Evolutionary conservation across 2,329 filamentous ascomycete genomes (phyloP).

Genomic region (Scedosporium aurantiacum): DNA sequence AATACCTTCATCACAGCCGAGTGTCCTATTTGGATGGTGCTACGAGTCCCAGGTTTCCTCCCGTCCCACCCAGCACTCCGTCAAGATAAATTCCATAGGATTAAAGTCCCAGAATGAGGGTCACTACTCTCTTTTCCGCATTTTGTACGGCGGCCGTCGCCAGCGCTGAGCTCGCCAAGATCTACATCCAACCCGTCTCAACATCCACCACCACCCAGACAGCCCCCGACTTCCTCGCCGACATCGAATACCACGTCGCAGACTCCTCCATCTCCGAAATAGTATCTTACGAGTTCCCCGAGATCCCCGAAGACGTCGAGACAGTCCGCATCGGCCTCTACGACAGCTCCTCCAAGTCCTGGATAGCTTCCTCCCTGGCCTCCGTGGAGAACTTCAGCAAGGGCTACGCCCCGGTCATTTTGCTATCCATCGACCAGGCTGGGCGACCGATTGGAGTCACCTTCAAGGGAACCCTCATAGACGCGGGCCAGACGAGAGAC

Average conservation of each 20-base stretch:
- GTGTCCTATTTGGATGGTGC: not conserved
- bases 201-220: conserved; percentile 16
- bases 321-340: conserved; percentile 49
- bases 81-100: not conserved
- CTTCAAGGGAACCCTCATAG: conserved; percentile 45
- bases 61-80: not conserved
- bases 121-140: conserved; percentile 26
- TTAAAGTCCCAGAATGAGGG: conserved; percentile 25
- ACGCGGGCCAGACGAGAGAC: conserved; percentile 53
- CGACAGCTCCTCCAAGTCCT: conserved; percentile 32
- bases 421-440: conserved; percentile 32
- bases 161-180: conserved; percentile 31
- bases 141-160: conserved; percentile 31
- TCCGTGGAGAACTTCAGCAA: conserved; percentile 47
- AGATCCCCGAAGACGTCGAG: conserved; percentile 31
- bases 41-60: not conserved
- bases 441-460: conserved; percentile 38
- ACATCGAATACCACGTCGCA: conserved; percentile 43
- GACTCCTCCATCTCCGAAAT: conserved; percentile 33
- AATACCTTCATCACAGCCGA: too few relatives aligned
- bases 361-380: conserved; percentile 44
- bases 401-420: conserved; percentile 47
- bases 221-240: conserved; percentile 36
- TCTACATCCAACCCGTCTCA: conserved; percentile 43
- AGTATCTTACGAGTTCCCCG: conserved; percentile 44